phyloP scores from a whole-genome alignment of 2,329 filamentous ascomycete species.

The Microdochium paspali region DNA sequence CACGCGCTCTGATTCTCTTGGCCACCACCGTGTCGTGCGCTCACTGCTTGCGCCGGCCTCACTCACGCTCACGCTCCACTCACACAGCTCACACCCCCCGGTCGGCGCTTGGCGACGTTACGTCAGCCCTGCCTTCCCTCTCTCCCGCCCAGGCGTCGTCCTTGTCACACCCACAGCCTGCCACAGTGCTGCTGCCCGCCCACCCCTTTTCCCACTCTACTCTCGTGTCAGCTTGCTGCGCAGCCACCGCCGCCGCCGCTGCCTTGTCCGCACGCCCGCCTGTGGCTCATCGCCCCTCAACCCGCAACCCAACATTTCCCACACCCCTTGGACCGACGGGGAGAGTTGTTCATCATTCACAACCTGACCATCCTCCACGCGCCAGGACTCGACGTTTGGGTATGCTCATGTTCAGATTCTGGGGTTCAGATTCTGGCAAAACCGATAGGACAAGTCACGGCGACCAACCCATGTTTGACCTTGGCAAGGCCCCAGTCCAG shows the following conservation, averaged over 20 bases:
- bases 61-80: background rate
- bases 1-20: background rate
- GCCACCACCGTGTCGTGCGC: background rate
- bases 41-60: background rate
- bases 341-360: background rate
- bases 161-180: slow-evolving; percentile 14
- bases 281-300: slow-evolving; percentile 4
- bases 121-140: slow-evolving; percentile 21
- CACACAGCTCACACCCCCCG: background rate
- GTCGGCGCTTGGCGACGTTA: slow-evolving; percentile 10
- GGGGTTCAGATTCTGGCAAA: slow-evolving; percentile 48
- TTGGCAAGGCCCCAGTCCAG: slow-evolving; percentile 19
- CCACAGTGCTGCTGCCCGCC: no score
- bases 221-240: background rate
- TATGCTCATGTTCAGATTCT: slow-evolving; percentile 54
- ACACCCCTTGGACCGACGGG: slow-evolving; percentile 5
- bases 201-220: background rate
- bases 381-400: slow-evolving; percentile 14
- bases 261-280: background rate
- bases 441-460: slow-evolving; percentile 39
- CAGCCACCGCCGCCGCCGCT: background rate
- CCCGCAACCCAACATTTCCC: slow-evolving; percentile 9
- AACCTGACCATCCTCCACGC: background rate
- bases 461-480: slow-evolving; percentile 28
- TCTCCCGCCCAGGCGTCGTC: slow-evolving; percentile 6